These are phyloP conservation scores for Huntiella moniliformis DNA, from an alignment of 2,329 filamentous ascomycete species.

Conservation along the genomic window DNA sequence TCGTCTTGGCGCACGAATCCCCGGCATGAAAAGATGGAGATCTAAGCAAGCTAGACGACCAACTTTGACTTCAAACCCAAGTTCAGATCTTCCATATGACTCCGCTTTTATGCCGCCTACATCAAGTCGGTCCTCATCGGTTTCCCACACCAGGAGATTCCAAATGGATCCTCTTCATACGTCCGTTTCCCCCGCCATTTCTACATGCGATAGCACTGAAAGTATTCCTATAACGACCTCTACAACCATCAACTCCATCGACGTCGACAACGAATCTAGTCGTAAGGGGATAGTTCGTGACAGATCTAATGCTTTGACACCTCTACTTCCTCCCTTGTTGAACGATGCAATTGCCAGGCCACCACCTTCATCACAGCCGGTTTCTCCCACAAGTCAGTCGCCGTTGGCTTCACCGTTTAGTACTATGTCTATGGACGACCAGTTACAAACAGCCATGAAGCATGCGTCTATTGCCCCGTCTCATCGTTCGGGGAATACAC, in stretches of 20 bases:
- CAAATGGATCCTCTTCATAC: constrained; percentile 29
- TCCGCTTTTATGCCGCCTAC: constrained; percentile 38
- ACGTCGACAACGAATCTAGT: constrained; percentile 13
- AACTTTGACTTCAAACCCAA: constrained; percentile 35
- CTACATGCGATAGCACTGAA: constrained; percentile 41
- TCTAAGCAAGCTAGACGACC: constrained; percentile 20
- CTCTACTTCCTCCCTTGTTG: constrained; percentile 67
- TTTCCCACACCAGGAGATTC: constrained; percentile 30
- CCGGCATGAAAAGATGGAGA: constrained; percentile 32
- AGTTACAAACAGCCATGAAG: constrained; percentile 29
- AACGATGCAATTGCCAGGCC: constrained; percentile 23
- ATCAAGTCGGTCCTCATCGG: constrained; percentile 58
- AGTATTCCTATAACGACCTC: constrained; percentile 24
- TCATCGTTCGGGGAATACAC: constrained; percentile 29
- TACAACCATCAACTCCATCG: constrained; percentile 25
- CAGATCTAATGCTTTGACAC: constrained; percentile 52
- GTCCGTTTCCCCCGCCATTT: constrained; percentile 43
- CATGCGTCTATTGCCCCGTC: constrained; percentile 20
- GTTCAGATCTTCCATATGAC: constrained; percentile 71
- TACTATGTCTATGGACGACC: constrained; percentile 28
- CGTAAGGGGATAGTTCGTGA: constrained; percentile 27
- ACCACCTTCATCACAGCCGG: constrained; percentile 22
- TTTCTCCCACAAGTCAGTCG: constrained; percentile 21
- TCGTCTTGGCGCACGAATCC: constrained; percentile 44
- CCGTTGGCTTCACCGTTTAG: constrained; percentile 54